These are phyloP conservation scores for Penicillium sumatraense DNA, from an alignment of 2,329 filamentous ascomycete species.

Conservation along the genomic window DNA sequence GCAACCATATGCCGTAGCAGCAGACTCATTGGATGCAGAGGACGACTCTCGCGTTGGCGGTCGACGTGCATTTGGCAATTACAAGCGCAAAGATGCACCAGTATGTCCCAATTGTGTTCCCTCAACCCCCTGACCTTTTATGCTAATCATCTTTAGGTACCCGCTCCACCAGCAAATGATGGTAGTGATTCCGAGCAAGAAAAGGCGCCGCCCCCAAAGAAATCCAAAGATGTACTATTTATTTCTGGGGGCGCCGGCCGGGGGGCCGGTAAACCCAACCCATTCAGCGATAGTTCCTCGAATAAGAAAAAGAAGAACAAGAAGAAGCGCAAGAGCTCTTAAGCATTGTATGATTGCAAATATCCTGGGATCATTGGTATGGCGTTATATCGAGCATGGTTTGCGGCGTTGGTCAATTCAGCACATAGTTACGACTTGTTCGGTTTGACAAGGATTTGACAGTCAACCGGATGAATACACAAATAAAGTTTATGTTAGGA, in stretches of 20 bases:
- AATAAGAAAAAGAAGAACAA: conserved; percentile 23
- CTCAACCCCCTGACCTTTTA: neutral
- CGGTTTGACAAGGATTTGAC: neutral
- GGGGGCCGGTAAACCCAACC: too few species aligned
- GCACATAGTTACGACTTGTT: neutral
- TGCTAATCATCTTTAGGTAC: neutral
- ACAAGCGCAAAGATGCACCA: conserved; percentile 37
- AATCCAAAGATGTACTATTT: too few species aligned
- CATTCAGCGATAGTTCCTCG: too few species aligned
- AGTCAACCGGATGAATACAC: too few species aligned
- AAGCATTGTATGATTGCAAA: conserved; percentile 8
- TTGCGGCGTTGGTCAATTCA: conserved; percentile 1
- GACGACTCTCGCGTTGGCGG: conserved; percentile 37
- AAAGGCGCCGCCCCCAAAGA: too few species aligned
- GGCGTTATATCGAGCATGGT: conserved; percentile 18
- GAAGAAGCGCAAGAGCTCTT: conserved; percentile 29
- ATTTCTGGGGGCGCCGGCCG: too few species aligned
- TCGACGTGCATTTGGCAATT: conserved; percentile 44
- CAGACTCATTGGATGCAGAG: conserved; percentile 39
- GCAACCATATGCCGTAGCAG: conserved; percentile 36
- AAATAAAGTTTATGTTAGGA: too few species aligned
- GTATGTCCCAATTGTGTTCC: conserved; percentile 21
- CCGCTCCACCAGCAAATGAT: neutral
- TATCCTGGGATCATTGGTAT: conserved; percentile 8
- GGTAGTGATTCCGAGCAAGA: neutral